Conservation (phyloP, 2,329 filamentous ascomycete genomes). For the Paracoccidioides lutzii region DNA sequence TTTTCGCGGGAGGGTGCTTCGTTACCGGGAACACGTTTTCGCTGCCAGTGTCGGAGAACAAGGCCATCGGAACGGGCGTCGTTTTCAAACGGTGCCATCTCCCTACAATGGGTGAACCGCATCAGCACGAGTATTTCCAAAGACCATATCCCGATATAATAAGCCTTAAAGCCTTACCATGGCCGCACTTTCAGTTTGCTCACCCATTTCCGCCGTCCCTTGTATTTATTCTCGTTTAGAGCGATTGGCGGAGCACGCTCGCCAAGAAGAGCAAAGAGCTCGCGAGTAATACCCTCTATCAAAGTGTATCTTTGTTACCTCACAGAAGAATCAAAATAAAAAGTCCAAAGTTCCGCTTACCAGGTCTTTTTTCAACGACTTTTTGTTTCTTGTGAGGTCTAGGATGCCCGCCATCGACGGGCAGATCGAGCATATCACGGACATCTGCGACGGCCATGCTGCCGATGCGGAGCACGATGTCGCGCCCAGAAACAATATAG, state of each 20-base stretch:
- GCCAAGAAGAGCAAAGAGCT: constrained; percentile 39
- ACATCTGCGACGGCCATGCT: constrained; percentile 56
- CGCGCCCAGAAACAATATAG: not conserved
- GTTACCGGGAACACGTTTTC: constrained; percentile 43
- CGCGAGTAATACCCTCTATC: constrained; percentile 37
- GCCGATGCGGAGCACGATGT: not conserved
- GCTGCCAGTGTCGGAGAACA: constrained; percentile 67
- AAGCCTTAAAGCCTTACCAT: constrained; percentile 28
- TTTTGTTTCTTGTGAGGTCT: constrained; percentile 65
- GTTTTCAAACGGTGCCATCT: constrained; percentile 59
- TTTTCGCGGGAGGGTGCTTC: constrained; percentile 19
- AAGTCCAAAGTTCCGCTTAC: constrained; percentile 24
- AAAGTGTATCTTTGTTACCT: constrained; percentile 8
- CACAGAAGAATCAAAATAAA: not conserved
- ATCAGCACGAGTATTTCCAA: constrained; percentile 42
- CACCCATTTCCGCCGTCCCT: constrained; percentile 36
- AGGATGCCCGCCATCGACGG: constrained; percentile 42
- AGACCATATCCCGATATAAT: constrained; percentile 46
- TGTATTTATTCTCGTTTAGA: constrained; percentile 41
- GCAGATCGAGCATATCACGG: constrained; percentile 76
- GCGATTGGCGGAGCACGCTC: constrained; percentile 41
- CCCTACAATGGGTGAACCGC: constrained; percentile 43
- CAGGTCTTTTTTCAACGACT: constrained; percentile 44
- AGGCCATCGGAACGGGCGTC: constrained; percentile 61
- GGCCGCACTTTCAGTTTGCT: constrained; percentile 32